Evolutionary conservation across 345 rosid genomes (phyloP), one percentile per base, ranked within the genome.

Genomic region (Raphanus raphanistrum): DNA sequence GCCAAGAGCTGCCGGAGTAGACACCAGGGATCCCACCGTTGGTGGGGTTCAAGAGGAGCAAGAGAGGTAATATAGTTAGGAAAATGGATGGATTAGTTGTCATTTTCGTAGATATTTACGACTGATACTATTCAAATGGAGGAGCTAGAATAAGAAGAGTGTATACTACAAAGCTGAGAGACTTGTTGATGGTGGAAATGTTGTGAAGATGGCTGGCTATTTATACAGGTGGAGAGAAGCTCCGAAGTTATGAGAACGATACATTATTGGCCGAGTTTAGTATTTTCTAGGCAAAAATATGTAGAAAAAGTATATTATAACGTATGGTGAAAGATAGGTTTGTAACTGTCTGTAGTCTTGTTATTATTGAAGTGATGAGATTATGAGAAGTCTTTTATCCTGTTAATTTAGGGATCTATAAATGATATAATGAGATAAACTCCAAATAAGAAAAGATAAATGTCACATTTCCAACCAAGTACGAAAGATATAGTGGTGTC

Each of bases 1-100:
- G 86, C 98, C 98, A 94, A 2, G 75, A 36, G n/a, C 82, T 82
- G 0, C 91, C 89, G 1, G 75, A 10, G 84, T 84, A 91, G 67
- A 70, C 88, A 0, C 92, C 87, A 0, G 88, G 88, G 68, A 87
- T 79, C 72, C 86, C 87, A 0, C 91, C 92, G 16, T 89, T 74
- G 32, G 59, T 82, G 31, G 76, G 48, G 28, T 33, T 55, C 12
- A 72, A 31, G 59, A 83, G 12, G 72, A 84, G 48, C 1, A 90
- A 78, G 71, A 79, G 66, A 68, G 71, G 54, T 45, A 74, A 4
- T 28, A 41, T 73, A 41, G 78, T 13, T 68, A 79, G 31, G 61
- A 79, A n/a, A 38, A 54, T 38, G 1, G 66, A 61, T 62, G 60
- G n/a, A 36, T n/a, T 74, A 1, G 8, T 68, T 52, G 52, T 66